These are phyloP conservation scores for Botrytis tulipae DNA, from an alignment of 2,329 filamentous ascomycete genomes.

Conservation along the genomic window DNA sequence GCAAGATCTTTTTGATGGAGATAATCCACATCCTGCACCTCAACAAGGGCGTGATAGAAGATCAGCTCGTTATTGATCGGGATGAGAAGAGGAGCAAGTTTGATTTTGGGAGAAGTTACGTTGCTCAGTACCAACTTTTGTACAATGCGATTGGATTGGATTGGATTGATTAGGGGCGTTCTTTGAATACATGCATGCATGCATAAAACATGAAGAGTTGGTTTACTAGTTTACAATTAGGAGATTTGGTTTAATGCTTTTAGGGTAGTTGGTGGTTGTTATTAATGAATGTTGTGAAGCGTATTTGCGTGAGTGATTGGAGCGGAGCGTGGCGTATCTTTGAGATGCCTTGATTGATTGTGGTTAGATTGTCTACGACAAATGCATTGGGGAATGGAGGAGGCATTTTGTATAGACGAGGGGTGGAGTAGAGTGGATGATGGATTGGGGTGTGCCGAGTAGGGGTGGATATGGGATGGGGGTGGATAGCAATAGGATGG, in stretches of 20 bases:
- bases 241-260: neutral
- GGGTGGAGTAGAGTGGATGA: neutral
- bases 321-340: neutral
- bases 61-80: neutral
- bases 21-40: conserved; percentile 16
- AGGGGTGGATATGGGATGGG: neutral
- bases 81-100: neutral
- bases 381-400: neutral
- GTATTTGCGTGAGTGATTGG: neutral
- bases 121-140: neutral
- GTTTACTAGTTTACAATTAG: neutral
- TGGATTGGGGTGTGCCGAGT: too few species aligned
- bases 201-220: conserved; percentile 3
- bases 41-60: conserved; percentile 7
- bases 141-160: conserved; percentile 6
- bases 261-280: conserved; percentile 1
- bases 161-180: conserved; percentile 6
- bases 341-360: neutral
- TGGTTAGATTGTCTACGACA: neutral
- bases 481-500: neutral
- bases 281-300: conserved; percentile 1
- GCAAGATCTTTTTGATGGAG: conserved; percentile 78
- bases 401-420: neutral
- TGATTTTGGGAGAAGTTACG: neutral
- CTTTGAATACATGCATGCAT: conserved; percentile 5